These are phyloP conservation scores for Hemerocallis citrina DNA, from an alignment of 106 monocot species.

Conservation along the genomic window DNA sequence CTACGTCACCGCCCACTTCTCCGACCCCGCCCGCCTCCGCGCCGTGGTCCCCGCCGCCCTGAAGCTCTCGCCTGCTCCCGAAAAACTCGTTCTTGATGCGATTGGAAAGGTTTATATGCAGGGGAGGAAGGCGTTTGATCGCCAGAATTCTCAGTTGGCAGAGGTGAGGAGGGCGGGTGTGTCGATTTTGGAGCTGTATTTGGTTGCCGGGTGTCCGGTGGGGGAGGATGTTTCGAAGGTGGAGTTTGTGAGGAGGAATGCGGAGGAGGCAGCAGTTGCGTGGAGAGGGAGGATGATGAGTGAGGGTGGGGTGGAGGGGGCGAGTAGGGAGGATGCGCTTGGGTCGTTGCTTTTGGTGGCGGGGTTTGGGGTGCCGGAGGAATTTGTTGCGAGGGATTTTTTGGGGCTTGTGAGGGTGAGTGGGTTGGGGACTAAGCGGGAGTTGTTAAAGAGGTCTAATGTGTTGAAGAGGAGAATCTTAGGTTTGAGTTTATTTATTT, in stretches of 20 bases:
- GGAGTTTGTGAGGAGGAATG: slow-evolving; percentile 19
- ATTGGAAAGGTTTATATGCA: slow-evolving; percentile 5
- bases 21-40: slow-evolving; percentile 3
- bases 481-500: too few relatives aligned
- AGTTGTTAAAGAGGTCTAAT: slow-evolving; percentile 13
- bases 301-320: slow-evolving; percentile 17
- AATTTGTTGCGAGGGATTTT: slow-evolving; percentile 16
- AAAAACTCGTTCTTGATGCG: neutral
- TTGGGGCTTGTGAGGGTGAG: slow-evolving; percentile 15
- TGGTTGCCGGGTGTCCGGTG: neutral
- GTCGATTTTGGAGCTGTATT: slow-evolving; percentile 12
- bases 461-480: too few relatives aligned
- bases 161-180: slow-evolving; percentile 6
- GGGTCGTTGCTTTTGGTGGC: slow-evolving; percentile 31
- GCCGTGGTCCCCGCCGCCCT: neutral
- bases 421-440: slow-evolving; percentile 21
- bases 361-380: slow-evolving; percentile 28
- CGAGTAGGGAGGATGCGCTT: slow-evolving; percentile 21
- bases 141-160: neutral
- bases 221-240: neutral
- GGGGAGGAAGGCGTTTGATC: slow-evolving; percentile 3
- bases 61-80: neutral
- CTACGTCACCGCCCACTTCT: neutral
- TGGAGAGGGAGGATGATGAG: slow-evolving; percentile 27
- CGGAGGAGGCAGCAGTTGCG: slow-evolving; percentile 13